Evolutionary conservation across 495 filamentous ascomycete species (phyloP).

Genomic region (Neurospora tetraspora): DNA sequence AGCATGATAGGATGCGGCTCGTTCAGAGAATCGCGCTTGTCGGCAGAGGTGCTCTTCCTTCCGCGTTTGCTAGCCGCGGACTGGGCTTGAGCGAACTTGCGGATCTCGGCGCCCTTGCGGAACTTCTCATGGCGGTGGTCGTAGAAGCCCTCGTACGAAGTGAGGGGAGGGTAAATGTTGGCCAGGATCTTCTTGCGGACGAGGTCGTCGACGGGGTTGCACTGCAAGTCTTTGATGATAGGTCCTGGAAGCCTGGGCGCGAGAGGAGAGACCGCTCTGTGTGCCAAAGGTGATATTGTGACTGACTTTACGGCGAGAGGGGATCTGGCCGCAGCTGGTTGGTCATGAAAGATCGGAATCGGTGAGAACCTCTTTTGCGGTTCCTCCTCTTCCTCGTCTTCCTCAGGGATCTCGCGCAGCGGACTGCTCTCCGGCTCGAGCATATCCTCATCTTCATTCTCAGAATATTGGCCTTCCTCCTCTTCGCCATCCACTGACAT

Average conservation of each 20-base stretch:
- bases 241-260: conserved; percentile 33
- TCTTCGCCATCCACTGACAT: conserved; percentile 17
- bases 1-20: conserved; percentile 49
- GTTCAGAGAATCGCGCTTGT: conserved; percentile 41
- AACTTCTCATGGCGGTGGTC: conserved; percentile 49
- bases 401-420: conserved; percentile 49
- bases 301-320: conserved; percentile 1
- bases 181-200: conserved; percentile 66
- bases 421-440: conserved; percentile 59
- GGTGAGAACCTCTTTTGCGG: conserved; percentile 28
- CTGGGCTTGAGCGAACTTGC: conserved; percentile 56
- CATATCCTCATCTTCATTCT: conserved; percentile 25
- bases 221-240: conserved; percentile 70
- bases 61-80: conserved; percentile 44
- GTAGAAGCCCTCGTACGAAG: conserved; percentile 66
- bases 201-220: conserved; percentile 74
- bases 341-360: conserved; percentile 1
- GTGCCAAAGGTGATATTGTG: neutral
- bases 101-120: conserved; percentile 61
- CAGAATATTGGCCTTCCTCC: conserved; percentile 15
- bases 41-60: conserved; percentile 41
- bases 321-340: conserved; percentile 24
- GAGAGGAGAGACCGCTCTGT: conserved; percentile 1
- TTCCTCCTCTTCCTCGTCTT: conserved; percentile 22
- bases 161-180: conserved; percentile 58